Base-by-base conservation (phyloP, 768 basidiomycete species). In the Suillus subluteus region DNA sequence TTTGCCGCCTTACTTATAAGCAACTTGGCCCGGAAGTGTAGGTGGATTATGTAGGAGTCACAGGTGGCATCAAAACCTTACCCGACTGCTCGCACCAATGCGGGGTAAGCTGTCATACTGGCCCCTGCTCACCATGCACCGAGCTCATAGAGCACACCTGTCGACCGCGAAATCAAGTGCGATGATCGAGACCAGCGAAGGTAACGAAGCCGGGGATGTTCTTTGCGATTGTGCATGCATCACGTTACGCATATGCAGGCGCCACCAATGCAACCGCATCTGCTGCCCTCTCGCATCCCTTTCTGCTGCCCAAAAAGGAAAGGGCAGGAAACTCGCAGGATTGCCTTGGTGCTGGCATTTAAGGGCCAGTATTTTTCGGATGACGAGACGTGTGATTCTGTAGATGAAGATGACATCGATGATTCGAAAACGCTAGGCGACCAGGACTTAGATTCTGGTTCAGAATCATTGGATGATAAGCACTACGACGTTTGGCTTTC, bases 261-360 rank as follows among this genome's bases (percentile, higher is more conserved):
- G 89, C 26, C 98, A 99, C 72, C 89, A 91, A 67, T 99, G 98
- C 74, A 82, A 83, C 21, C 84, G 96, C 4, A 66, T 90, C 12
- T 99, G 98, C 74, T 99, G 98, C 72, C 96, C 98, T 0, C 84
- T 98, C 0, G 91, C 95, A 0, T 86, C 84, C n/a, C 79, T 92
- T 6, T 82, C 84, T 15, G 72, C 76, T 16, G 67, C 76, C 23
- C 83, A 84, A 70, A 92, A 91, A 72, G 81, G 76, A 18, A 88
- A 89, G 71, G 79, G 88, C 43, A 93, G 90, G 81, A 88, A 87
- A 71, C 81, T 85, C 1, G 81, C 78, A 2, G 63, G 66, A 35
- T 72, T 73, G 4, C 75, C 65, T 67, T 11, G 87, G 86, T n/a
- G 81, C 84, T 50, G 89, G 89, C 65, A 26, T 26, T 26, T 26